Conservation (phyloP, 2,329 filamentous ascomycete genomes). For the Colletotrichum liriopes region DNA sequence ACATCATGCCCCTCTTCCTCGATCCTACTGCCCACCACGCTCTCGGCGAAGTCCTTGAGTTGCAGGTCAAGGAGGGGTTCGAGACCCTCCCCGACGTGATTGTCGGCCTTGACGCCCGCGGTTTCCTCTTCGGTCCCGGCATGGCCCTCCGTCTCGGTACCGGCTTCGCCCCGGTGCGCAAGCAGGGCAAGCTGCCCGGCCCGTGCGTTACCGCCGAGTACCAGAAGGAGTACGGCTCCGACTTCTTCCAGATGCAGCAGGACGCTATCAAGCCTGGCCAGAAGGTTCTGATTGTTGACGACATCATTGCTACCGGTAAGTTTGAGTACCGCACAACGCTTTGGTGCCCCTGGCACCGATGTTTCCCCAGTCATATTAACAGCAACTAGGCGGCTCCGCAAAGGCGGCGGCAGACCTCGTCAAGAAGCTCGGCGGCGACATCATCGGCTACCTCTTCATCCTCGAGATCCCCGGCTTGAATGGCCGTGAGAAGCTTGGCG, state of each 20-base stretch:
- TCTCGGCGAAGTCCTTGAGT: slow-evolving; percentile 87
- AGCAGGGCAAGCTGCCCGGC: slow-evolving; percentile 95
- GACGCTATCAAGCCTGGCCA: slow-evolving; percentile 88
- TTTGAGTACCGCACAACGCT: slow-evolving; percentile 41
- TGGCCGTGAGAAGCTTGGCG: slow-evolving; percentile 89
- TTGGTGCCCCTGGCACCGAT: slow-evolving; percentile 37
- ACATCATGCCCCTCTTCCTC: slow-evolving; percentile 97
- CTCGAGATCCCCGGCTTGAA: slow-evolving; percentile 95
- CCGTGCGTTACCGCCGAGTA: slow-evolving; percentile 88
- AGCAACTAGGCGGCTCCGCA: slow-evolving; percentile 84
- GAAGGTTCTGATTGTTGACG: slow-evolving; percentile 93
- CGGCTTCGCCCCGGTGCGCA: slow-evolving; percentile 92
- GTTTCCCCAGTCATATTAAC: slow-evolving; percentile 29
- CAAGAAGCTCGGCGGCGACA: slow-evolving; percentile 85
- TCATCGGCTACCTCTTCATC: slow-evolving; percentile 94
- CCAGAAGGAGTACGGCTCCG: slow-evolving; percentile 95
- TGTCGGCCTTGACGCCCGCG: slow-evolving; percentile 92
- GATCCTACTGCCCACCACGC: slow-evolving; percentile 80
- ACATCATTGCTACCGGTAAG: slow-evolving; percentile 98
- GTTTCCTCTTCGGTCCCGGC: slow-evolving; percentile 94
- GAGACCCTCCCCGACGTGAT: slow-evolving; percentile 85
- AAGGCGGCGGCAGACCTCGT: slow-evolving; percentile 90
- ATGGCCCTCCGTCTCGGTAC: slow-evolving; percentile 88
- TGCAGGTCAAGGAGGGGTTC: slow-evolving; percentile 80
- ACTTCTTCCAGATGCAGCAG: slow-evolving; percentile 96